Evolutionary conservation across 2,329 filamentous ascomycete species (phyloP).

Genomic region (Pseudogymnoascus sp.): DNA sequence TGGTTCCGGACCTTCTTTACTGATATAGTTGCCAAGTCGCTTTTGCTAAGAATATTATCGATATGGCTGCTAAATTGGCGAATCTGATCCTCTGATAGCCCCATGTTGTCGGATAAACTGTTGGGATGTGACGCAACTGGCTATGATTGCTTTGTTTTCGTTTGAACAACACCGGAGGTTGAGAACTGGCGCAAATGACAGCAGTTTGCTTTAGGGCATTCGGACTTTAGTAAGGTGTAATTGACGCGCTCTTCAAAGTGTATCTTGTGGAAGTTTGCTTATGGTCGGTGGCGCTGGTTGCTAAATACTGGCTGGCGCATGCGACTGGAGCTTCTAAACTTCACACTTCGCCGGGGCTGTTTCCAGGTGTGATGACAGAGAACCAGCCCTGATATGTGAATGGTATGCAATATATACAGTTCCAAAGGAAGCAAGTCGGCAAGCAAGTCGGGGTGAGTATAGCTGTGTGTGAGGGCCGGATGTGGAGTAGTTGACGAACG

Average conservation of each 20-base stretch:
- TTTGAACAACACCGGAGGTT: neutral
- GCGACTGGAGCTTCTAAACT: neutral
- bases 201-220: neutral
- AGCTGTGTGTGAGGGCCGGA: constrained; percentile 1
- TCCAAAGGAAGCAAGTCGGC: neutral
- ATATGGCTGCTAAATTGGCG: constrained; percentile 31
- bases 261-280: neutral
- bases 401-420: neutral
- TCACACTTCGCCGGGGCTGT: neutral
- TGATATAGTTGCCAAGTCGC: constrained; percentile 31
- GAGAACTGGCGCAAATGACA: neutral
- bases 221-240: neutral
- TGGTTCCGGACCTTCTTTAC: constrained; percentile 31
- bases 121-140: neutral
- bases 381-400: neutral
- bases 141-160: neutral
- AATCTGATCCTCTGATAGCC: constrained; percentile 19
- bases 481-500: neutral
- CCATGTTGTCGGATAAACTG: constrained; percentile 1
- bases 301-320: neutral
- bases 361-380: neutral
- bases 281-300: neutral
- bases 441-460: neutral
- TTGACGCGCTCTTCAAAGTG: neutral
- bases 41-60: constrained; percentile 29